Base-by-base conservation (phyloP, 306 rosid species). In the Rosa persica region DNA sequence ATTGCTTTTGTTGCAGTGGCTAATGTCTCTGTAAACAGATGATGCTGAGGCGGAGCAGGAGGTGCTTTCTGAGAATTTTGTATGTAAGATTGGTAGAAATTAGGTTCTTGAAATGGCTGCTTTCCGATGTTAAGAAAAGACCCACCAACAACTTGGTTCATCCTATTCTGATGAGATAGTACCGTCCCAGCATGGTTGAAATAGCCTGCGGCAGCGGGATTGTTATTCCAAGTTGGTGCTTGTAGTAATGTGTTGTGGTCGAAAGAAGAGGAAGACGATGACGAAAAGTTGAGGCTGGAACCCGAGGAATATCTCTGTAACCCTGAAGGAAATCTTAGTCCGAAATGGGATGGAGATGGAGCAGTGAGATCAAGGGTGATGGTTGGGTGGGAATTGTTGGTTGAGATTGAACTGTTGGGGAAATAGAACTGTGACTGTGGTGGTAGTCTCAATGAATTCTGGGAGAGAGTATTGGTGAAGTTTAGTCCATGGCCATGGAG, bases 1-100 rank as follows among this genome's bases (percentile, higher is more conserved):
- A 93, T 96, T 12, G 88, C 94, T 82, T 91, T 91, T 1, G 99
- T 92, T 38, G 99, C 97, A 16, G 99, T 93, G 23, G 98, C 88
- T 57, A 93, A 83, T 16, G 89, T 81, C 30, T 91, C 91, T 1
- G 87, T 84, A 11, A 75, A 44, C 60, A 81, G 72, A 51, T 77
- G 81, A 10, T 46, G 79, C 27, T 74, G 68, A 60, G 82, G 67
- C 67, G 57, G 19, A 22, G 40, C 19, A 67, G 82, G 67, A 75
- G 64, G 10, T 19, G 40, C 43, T 2, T 75, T 75, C 44, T 75
- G 61, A 30, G 38, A 5, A 46, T 72, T 44, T 57, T 77, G 61
- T 9, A 70, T 77, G 83, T 79, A 64, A 52, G 84, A 72, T 60
- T 78, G 87, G 74, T 75, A 65, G 6, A 71, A 20, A 66, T 73